These are phyloP conservation scores for Vaccinium corymbosum DNA, from an alignment of 148 eudicot species.

Conservation along the genomic window DNA sequence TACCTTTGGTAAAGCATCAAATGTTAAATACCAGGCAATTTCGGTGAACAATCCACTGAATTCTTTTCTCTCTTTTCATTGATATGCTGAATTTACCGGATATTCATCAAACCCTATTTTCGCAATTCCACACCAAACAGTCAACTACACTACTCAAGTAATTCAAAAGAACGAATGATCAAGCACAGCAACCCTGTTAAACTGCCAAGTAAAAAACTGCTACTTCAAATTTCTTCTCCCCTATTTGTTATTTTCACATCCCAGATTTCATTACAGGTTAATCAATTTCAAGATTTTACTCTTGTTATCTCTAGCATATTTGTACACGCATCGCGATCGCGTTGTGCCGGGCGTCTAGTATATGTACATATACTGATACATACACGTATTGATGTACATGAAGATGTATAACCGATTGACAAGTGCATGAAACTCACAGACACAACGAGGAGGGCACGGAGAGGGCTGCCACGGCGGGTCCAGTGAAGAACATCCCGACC, in stretches of 20 bases:
- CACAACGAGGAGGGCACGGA: conserved; percentile 70
- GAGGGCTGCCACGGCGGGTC: conserved; percentile 66
- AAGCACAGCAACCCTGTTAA: not conserved
- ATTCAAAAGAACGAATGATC: not conserved
- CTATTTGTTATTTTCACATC: not conserved
- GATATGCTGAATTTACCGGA: not conserved
- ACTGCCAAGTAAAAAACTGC: not conserved
- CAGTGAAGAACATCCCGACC: conserved; percentile 46
- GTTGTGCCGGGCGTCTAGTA: not conserved
- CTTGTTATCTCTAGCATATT: not conserved
- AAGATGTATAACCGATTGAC: not conserved
- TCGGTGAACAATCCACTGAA: not conserved
- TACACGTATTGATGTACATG: not conserved
- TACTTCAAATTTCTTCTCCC: not conserved
- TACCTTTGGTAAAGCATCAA: not conserved
- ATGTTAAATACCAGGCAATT: not conserved
- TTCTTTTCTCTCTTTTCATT: not conserved
- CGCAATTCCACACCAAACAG: not conserved
- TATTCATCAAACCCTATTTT: not conserved
- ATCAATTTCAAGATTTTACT: not conserved
- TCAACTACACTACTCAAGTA: not conserved
- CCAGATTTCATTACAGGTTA: not conserved
- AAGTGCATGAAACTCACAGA: conserved; percentile 43
- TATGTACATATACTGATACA: not conserved
- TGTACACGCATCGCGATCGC: not conserved